Base-by-base conservation (phyloP, 805 yeast species). In the Starmerella bombicola region DNA sequence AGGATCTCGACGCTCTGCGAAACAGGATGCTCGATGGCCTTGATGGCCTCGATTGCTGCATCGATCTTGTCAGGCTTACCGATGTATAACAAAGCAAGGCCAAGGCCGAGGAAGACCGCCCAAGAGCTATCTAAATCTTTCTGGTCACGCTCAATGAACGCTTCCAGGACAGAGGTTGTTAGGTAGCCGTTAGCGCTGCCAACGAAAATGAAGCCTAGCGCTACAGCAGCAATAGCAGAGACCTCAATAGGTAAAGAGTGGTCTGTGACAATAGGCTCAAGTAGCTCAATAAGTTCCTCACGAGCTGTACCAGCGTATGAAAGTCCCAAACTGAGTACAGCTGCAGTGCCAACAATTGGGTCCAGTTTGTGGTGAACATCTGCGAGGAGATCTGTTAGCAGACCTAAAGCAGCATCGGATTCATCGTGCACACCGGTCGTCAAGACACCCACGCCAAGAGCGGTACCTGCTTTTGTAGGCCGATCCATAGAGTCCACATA, bases 111-210 rank as follows among this genome's bases (percentile, higher is more conserved):
- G 60, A 91, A 85, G 52, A 84, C 75, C 36, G 83, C 76, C 84
- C 93, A 88, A 58, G 82, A 82, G 50, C 81, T 77, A 36, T 80
- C 73, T 52, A 91, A 69, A 56, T 85, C 95, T 19, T 67, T 59
- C 33, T 75, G 71, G 41, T 79, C 80, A 54, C 95, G 77, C 60
- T 91, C 98, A 55, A 91, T 69, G 47, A 91, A 68, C 3, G 94
- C 79, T 63, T 85, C 94, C 55, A 91, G 69, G 49, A 91, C 83
- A 3, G 94, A 74, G n/a, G 93, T 78, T 0, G 95, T 81, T 53
- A 85, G 77, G 52, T 86, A 96, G 46, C 96, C 95, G 60, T 88
- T 79, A 56, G 94, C 83, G 5, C 96, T 80, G 38, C 98, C 98
- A 31, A 88, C 96, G 59, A 81, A 91, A 2, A 84, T 80, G 55